Percentiles rank a stretch among this genome's conserved stretches.
Evolutionary conservation across 805 yeast species (phyloP).

Genomic region (Wickerhamomyces pijperi): DNA sequence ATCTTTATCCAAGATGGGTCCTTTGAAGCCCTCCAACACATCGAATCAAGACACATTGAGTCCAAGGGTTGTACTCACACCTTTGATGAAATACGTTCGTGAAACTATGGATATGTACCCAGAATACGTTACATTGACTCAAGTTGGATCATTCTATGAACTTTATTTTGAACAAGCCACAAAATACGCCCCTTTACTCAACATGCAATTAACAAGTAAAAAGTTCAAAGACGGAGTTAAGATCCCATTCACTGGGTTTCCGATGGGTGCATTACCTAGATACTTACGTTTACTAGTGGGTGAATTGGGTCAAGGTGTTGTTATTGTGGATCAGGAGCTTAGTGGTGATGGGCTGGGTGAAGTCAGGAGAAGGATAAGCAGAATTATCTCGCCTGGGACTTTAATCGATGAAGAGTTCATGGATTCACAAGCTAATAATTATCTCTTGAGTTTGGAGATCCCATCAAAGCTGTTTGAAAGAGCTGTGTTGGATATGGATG

Average conservation of each 20-base stretch:
- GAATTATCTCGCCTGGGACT: slow-evolving; percentile 90
- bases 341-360: slow-evolving; percentile 24
- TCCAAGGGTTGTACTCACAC: slow-evolving; percentile 16
- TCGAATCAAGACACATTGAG: no score
- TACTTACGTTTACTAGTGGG: slow-evolving; percentile 67
- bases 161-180: slow-evolving; percentile 85
- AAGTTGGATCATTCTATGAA: slow-evolving; percentile 83
- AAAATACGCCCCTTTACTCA: slow-evolving; percentile 55
- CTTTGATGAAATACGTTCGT: slow-evolving; percentile 24
- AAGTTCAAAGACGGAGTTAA: slow-evolving; percentile 26
- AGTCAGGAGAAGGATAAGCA: slow-evolving; percentile 57
- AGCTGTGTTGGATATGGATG: slow-evolving; percentile 23
- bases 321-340: slow-evolving; percentile 35
- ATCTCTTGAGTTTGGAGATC: slow-evolving; percentile 51
- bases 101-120: slow-evolving; percentile 33
- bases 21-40: no score
- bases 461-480: slow-evolving; percentile 35
- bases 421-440: slow-evolving; percentile 63
- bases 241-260: slow-evolving; percentile 89
- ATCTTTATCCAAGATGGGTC: no score
- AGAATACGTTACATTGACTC: slow-evolving; percentile 54
- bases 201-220: slow-evolving; percentile 57
- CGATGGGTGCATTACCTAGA: slow-evolving; percentile 55
- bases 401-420: slow-evolving; percentile 77
- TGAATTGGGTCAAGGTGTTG: slow-evolving; percentile 61